A percentile compares a stretch with the other conserved stretches of the same genome.
Evolutionary conservation across 2,329 filamentous ascomycete species (phyloP).

Genomic region (Pleurostoma richardsiae): DNA sequence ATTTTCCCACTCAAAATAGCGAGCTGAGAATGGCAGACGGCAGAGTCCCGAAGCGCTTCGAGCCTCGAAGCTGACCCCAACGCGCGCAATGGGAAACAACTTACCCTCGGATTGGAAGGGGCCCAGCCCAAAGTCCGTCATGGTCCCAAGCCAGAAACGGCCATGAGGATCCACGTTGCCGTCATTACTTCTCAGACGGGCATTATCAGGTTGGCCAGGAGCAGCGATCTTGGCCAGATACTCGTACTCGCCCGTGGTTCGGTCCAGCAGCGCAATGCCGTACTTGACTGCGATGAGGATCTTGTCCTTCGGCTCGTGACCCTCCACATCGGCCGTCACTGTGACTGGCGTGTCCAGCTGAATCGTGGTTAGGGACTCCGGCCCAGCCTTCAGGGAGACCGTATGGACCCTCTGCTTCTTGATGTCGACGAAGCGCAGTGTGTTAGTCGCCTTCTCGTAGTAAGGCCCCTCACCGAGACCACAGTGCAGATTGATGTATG

Average conservation of each 20-base stretch:
- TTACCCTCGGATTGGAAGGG: constrained; percentile 56
- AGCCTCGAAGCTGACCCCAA: constrained; percentile 1
- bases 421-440: constrained; percentile 78
- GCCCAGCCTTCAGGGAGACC: constrained; percentile 60
- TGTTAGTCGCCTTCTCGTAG: constrained; percentile 61
- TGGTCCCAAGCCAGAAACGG: constrained; percentile 78
- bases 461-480: constrained; percentile 69
- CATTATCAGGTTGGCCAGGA: constrained; percentile 30
- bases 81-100: constrained; percentile 16
- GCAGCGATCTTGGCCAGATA: constrained; percentile 44
- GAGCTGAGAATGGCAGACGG: constrained; percentile 1
- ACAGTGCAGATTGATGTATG: constrained; percentile 60
- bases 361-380: constrained; percentile 56
- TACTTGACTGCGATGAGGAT: constrained; percentile 77
- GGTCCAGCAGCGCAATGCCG: constrained; percentile 74
- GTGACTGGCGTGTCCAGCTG: constrained; percentile 51
- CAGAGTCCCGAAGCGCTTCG: not conserved
- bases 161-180: constrained; percentile 76
- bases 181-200: constrained; percentile 69
- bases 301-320: constrained; percentile 53
- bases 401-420: constrained; percentile 69
- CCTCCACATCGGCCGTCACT: constrained; percentile 75
- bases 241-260: constrained; percentile 48
- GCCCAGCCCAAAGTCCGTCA: constrained; percentile 67
- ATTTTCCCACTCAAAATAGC: too few species aligned